Evolutionary conservation across 176 grass and related monocot genomes (phyloP), one percentile per base, ranked within the genome.

Genomic region (Oryza meridionalis): DNA sequence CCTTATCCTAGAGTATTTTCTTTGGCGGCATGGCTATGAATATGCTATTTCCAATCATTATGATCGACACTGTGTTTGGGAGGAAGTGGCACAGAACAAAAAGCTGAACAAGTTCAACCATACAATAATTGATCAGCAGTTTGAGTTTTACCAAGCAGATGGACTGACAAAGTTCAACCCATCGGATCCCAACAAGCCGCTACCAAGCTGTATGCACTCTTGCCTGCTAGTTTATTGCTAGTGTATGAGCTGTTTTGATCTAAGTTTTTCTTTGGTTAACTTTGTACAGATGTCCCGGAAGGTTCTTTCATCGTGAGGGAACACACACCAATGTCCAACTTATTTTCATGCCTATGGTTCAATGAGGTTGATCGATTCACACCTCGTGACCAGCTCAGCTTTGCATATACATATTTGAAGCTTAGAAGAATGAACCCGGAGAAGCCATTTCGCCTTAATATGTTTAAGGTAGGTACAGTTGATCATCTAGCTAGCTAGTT

Each of bases 1-100:
- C 42, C 91, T 94, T 77, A 99, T 99, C 46, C 81, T 96, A 44
- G 96, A 99, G 76, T 99, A 99, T 92, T 99, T 99, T 67, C 86
- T 99, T 33, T 99, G 96, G 96, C 80, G 93, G 46, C 93, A 93
- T 78, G 91, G 88, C 66, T 82, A 94, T 47, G 96, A 99, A 74
- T 99, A 94, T 81, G 96, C 96, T 74, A 99, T 99, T 92, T 99
- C 96, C 68, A 99, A 99, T 82, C 96, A 99, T 70, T 99, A 99
- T 86, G 93, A 96, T 44, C 82, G 96, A 15, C 93, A 96, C 69
- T 99, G 96, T 40, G 90, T 99, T 72, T 99, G 93, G 93, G 96
- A 99, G 62, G 96, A 99, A 87, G 96, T 99, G 82, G 82, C 83
- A 26, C 96, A 99, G 53, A 99, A 99, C 75, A 99, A 99, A 82